phyloP scores from a whole-genome alignment of 305 asterid genomes.

The Solanum hybrid region DNA sequence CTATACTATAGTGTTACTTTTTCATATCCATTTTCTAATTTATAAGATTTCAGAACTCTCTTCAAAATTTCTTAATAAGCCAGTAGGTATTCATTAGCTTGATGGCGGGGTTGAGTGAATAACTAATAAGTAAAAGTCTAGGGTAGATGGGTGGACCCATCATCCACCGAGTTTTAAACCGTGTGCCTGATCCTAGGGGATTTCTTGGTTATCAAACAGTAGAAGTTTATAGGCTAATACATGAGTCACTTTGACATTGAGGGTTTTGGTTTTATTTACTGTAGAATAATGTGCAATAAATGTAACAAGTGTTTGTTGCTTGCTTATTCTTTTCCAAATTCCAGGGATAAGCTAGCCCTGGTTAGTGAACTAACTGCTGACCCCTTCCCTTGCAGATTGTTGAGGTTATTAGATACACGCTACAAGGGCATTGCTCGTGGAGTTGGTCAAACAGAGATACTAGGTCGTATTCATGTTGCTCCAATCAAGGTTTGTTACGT shows the following conservation, averaged over 20 bases:
- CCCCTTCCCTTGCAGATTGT: conserved; percentile 42
- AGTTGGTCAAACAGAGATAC: conserved; percentile 93
- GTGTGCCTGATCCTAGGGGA: neutral
- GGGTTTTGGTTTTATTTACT: neutral
- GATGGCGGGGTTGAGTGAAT: neutral
- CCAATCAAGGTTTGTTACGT: conserved; percentile 67
- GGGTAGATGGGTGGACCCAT: neutral
- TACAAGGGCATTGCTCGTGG: conserved; percentile 92
- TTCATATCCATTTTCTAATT: neutral
- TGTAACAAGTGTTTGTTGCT: neutral
- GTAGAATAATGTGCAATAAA: neutral
- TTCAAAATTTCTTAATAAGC: neutral
- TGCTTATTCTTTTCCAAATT: neutral
- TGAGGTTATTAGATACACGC: conserved; percentile 87
- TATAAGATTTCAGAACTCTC: neutral
- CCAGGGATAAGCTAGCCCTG: neutral
- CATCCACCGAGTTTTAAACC: neutral
- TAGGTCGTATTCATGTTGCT: conserved; percentile 93
- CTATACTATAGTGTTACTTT: neutral
- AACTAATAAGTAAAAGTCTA: neutral
- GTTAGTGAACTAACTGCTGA: neutral
- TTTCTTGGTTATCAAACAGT: neutral
- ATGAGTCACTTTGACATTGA: neutral
- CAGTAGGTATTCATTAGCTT: neutral
- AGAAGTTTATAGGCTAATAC: neutral